These are phyloP conservation scores for Colletotrichum tofieldiae DNA, from an alignment of 2,329 filamentous ascomycete genomes.

Conservation along the genomic window DNA sequence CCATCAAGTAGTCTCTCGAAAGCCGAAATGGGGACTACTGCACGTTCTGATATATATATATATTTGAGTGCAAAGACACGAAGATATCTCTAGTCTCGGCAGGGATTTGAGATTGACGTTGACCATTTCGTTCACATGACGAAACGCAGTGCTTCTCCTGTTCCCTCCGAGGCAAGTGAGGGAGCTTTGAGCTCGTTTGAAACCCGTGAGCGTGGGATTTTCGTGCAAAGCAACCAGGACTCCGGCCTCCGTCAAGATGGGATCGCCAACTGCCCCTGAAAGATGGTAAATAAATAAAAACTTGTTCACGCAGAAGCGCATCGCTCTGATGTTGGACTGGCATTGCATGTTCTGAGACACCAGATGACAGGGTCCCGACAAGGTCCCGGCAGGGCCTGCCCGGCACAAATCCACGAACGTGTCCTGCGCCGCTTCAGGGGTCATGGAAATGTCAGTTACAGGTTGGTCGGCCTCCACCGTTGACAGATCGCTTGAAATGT, in stretches of 20 bases:
- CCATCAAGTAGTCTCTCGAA: not conserved
- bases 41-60: not conserved
- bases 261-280: conserved; percentile 16
- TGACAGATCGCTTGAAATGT: not conserved
- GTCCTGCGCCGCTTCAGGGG: conserved; percentile 11
- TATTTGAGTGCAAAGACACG: not conserved
- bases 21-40: not conserved
- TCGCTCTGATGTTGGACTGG: conserved; percentile 15
- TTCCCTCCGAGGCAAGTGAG: not conserved
- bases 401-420: not conserved
- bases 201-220: not conserved
- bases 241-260: not conserved
- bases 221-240: not conserved
- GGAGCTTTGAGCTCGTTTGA: too few species aligned
- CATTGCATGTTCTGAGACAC: conserved; percentile 37
- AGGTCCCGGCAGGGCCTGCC: not conserved
- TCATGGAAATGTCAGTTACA: not conserved
- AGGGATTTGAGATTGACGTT: not conserved
- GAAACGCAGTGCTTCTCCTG: not conserved
- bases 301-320: not conserved
- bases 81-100: not conserved
- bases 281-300: not conserved
- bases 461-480: not conserved
- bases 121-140: not conserved
- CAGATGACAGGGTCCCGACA: conserved; percentile 17